phyloP scores from a whole-genome alignment of 2,329 filamentous ascomycete species.

The Hymenotorrendiella dingleyae region DNA sequence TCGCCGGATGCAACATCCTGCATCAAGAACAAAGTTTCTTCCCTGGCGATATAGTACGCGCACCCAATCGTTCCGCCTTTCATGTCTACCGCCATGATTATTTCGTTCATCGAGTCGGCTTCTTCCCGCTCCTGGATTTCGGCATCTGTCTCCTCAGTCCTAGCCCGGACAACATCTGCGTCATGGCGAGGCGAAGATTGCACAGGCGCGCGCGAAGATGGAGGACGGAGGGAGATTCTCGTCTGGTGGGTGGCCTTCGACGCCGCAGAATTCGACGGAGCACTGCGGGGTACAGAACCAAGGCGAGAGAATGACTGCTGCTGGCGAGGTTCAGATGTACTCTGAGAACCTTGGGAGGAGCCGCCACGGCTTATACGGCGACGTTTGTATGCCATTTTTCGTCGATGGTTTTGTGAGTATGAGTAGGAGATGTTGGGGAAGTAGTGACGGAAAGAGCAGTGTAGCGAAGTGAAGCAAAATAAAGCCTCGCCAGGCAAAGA shows the following conservation, averaged over 20 bases:
- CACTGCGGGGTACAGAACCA: slow-evolving; percentile 15
- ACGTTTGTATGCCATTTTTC: slow-evolving; percentile 26
- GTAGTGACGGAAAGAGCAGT: neutral
- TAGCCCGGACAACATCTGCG: slow-evolving; percentile 8
- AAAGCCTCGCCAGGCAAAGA: too few species aligned
- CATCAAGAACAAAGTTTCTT: slow-evolving; percentile 68
- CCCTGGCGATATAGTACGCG: slow-evolving; percentile 69
- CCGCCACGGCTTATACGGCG: slow-evolving; percentile 10
- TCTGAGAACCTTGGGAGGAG: slow-evolving; percentile 2
- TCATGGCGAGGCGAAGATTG: slow-evolving; percentile 5
- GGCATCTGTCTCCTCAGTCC: slow-evolving; percentile 26
- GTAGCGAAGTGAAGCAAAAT: too few species aligned
- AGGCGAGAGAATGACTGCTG: slow-evolving; percentile 16
- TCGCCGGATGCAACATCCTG: slow-evolving; percentile 68
- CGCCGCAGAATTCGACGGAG: slow-evolving; percentile 14
- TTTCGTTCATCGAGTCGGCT: slow-evolving; percentile 53
- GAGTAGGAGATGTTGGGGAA: neutral
- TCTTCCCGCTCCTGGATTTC: slow-evolving; percentile 32
- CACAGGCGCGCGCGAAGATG: slow-evolving; percentile 8
- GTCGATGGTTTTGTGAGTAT: neutral
- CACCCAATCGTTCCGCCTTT: slow-evolving; percentile 69
- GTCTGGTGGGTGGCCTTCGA: slow-evolving; percentile 14
- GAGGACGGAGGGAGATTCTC: slow-evolving; percentile 16
- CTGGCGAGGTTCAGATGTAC: slow-evolving; percentile 2
- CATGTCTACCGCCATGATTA: slow-evolving; percentile 77